Percentiles rank a stretch among this genome's conserved stretches.
Conservation (phyloP, 2,329 filamentous ascomycete genomes). For the Clarireedia sp. region DNA sequence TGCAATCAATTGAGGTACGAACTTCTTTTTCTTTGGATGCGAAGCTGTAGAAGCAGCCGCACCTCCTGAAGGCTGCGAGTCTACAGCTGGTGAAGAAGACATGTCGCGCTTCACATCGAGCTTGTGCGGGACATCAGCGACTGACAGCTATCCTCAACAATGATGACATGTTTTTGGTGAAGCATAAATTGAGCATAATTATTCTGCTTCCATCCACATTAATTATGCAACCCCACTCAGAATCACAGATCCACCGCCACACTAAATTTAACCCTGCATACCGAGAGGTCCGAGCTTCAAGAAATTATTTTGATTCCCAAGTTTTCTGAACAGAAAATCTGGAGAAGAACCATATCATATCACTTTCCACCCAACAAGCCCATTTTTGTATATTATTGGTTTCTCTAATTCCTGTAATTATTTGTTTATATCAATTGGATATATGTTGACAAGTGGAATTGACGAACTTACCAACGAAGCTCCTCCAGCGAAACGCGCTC, state of each 20-base stretch:
- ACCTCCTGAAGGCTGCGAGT: not conserved
- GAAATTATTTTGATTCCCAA: not conserved
- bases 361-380: too few relatives aligned
- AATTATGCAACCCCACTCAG: not conserved
- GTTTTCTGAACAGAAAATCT: not conserved
- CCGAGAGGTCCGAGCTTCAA: not conserved
- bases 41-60: conserved; percentile 9
- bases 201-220: not conserved
- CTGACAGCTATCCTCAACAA: not conserved
- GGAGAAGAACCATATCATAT: not conserved
- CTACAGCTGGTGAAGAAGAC: not conserved
- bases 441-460: not conserved
- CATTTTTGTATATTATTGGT: too few relatives aligned
- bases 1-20: not conserved
- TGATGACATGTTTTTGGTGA: not conserved
- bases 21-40: conserved; percentile 21
- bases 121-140: not conserved
- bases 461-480: not conserved
- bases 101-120: not conserved
- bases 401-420: not conserved
- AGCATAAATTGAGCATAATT: not conserved
- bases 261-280: not conserved
- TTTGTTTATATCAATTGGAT: not conserved
- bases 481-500: not conserved
- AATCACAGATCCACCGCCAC: too few relatives aligned